Conservation (phyloP, 768 basidiomycete species). For the Lactifluus piperatus region DNA sequence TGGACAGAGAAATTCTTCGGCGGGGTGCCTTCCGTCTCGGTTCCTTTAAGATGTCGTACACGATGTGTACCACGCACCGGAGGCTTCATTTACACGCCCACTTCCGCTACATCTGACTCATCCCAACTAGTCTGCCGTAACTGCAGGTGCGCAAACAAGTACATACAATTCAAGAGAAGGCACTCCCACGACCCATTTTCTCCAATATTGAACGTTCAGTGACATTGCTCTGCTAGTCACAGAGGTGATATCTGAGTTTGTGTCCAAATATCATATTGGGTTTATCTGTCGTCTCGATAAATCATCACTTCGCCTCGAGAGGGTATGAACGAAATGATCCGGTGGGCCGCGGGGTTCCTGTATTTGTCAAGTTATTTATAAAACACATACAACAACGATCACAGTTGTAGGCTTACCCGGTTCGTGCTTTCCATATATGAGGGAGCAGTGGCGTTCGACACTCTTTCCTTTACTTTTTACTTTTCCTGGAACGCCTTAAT, state of each 20-base stretch:
- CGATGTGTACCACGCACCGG: not conserved
- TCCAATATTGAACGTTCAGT: not conserved
- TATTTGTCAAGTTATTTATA: not conserved
- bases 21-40: not conserved
- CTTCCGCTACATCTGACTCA: not conserved
- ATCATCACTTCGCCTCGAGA: not conserved
- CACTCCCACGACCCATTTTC: not conserved
- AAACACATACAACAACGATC: not conserved
- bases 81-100: not conserved
- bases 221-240: not conserved
- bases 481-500: not conserved
- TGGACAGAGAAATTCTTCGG: constrained; percentile 20
- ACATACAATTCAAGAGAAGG: not conserved
- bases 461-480: not conserved
- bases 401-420: not conserved
- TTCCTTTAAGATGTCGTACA: not conserved
- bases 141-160: not conserved
- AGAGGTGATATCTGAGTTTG: not conserved
- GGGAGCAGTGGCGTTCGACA: not conserved
- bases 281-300: not conserved
- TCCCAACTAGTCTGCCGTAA: not conserved
- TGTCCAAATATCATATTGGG: not conserved
- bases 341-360: constrained; percentile 10
- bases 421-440: not conserved
- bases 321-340: constrained; percentile 2